Evolutionary conservation across 768 basidiomycete species (phyloP).

Genomic region (Lactarius deliciosus): DNA sequence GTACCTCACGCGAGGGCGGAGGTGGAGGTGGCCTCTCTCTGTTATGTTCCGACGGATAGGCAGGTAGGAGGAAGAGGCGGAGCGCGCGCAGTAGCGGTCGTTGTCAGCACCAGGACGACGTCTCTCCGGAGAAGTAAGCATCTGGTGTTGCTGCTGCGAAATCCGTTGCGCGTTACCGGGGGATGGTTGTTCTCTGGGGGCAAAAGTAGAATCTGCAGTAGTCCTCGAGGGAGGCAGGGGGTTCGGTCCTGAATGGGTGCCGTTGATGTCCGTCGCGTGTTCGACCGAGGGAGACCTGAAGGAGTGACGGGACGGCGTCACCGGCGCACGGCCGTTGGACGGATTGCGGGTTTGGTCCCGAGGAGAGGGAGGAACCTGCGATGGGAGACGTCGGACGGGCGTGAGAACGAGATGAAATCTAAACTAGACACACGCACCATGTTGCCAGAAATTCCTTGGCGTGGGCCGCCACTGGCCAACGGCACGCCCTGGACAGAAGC

Average conservation of each 20-base stretch:
- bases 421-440: neutral
- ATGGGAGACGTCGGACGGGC: neutral
- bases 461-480: neutral
- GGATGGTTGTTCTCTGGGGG: neutral
- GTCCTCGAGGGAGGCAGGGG: neutral
- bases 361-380: conserved; percentile 6
- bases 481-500: neutral
- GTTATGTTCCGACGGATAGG: conserved; percentile 29
- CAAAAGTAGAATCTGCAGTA: neutral
- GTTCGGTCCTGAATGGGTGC: neutral
- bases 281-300: conserved; percentile 6
- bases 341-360: conserved; percentile 4
- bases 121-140: conserved; percentile 17
- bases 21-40: conserved; percentile 29
- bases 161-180: neutral
- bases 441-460: conserved; percentile 1
- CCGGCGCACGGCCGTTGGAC: neutral
- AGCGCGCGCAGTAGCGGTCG: conserved; percentile 25
- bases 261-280: conserved; percentile 1
- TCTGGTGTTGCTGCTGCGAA: neutral
- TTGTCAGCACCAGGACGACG: conserved; percentile 27
- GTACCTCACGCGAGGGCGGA: conserved; percentile 29
- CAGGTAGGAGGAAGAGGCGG: conserved; percentile 28
- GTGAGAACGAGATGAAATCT: neutral
- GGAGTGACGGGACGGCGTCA: conserved; percentile 2